Base-by-base conservation (phyloP, 495 filamentous ascomycete species). In the Aspergillus conjunctus region DNA sequence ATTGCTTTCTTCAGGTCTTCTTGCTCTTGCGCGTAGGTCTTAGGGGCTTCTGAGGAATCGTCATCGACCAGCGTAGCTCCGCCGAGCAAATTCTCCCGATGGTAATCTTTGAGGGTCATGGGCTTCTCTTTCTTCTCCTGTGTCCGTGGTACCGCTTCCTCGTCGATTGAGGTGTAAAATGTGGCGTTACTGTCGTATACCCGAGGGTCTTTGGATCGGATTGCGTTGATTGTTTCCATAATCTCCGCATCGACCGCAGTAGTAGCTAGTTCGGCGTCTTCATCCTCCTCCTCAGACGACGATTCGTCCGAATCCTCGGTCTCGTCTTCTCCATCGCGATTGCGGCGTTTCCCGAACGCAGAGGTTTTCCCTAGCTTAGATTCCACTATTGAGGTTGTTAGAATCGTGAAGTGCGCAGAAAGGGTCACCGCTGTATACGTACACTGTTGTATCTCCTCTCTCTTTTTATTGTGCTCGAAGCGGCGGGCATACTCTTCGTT, bases 381-480 rank as follows among this genome's bases (percentile, higher is more conserved):
- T 72, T 97, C 90, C 71, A 97, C 91, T 93, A 53, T 58, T 62
- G 9, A 14, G 45, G 20, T 46, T 9, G 41, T 51, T 37, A 52
- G 26, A 18, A 54, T 69, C 53, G 70, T 31, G 3, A 46, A 45
- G 43, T 44, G 26, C 41, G 20, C 10, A 4, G 32, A 52, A 54
- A 60, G 2, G 22, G 15, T 46, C 17, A 51, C 17, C 18, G 57
- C 56, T 39, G 50, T 57, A 59, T 54, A 81, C 86, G 77, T 76
- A 93, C 92, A 74, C 68, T 87, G 82, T n/a, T 89, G 85, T 55
- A 88, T 79, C 69, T 98, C 94, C 74, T 94, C 92, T 30, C 94
- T 85, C 77, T 93, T 94, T 79, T 97, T 96, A 77, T 98, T 98
- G 71, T 97, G 81, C 72, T 98, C 93, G 66, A 97, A 98, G 39